Conservation (phyloP, 2,329 filamentous ascomycete species). For the Penicillium olsonii region DNA sequence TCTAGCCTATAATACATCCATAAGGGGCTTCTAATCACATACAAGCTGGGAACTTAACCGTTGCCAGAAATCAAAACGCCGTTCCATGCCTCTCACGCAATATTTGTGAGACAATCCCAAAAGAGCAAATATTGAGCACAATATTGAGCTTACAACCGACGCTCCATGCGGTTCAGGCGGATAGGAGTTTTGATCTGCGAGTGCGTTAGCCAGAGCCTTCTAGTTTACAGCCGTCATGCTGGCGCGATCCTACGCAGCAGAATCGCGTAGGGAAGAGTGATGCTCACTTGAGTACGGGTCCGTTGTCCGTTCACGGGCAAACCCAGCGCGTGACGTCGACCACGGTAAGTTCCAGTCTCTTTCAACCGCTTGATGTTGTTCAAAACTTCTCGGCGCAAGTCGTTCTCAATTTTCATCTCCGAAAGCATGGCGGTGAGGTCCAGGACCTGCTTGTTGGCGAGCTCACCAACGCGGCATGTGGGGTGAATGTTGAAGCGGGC, state of each 20-base stretch:
- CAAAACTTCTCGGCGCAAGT: conserved; percentile 72
- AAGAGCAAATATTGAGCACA: conserved; percentile 18
- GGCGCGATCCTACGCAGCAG: neutral
- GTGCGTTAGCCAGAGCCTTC: conserved; percentile 20
- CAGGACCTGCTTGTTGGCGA: conserved; percentile 75
- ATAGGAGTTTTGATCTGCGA: conserved; percentile 59
- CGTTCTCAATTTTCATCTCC: conserved; percentile 91
- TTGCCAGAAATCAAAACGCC: conserved; percentile 28
- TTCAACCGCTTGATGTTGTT: conserved; percentile 85
- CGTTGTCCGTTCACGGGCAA: conserved; percentile 88
- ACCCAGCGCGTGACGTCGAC: conserved; percentile 87
- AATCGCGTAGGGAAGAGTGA: conserved; percentile 4
- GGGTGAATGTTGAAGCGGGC: conserved; percentile 88
- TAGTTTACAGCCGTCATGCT: neutral
- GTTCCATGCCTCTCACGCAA: conserved; percentile 25
- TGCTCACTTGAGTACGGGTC: conserved; percentile 71
- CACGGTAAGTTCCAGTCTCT: conserved; percentile 88
- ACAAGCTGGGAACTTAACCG: conserved; percentile 14
- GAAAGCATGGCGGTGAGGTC: conserved; percentile 83
- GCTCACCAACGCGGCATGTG: conserved; percentile 71
- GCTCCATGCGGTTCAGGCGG: conserved; percentile 60
- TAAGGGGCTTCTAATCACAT: conserved; percentile 21
- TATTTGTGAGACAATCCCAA: conserved; percentile 21
- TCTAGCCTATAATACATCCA: conserved; percentile 25
- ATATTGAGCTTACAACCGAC: conserved; percentile 42